These are phyloP conservation scores for Hymenoscyphus salicellus DNA, from an alignment of 2,329 filamentous ascomycete genomes.

Conservation along the genomic window DNA sequence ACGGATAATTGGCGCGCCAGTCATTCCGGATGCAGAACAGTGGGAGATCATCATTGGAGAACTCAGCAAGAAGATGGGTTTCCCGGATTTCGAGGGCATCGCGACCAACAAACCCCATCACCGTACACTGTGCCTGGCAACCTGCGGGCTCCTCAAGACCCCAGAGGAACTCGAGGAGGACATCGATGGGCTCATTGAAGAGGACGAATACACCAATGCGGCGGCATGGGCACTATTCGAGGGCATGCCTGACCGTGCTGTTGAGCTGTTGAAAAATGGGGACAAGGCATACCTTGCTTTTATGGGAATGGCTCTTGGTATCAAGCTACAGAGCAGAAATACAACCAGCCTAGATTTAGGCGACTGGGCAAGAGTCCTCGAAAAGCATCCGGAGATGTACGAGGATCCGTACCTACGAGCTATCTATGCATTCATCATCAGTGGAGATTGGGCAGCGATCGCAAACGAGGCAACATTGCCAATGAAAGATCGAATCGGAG, in stretches of 20 bases:
- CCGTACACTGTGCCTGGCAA: slow-evolving; percentile 69
- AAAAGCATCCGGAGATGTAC: slow-evolving; percentile 43
- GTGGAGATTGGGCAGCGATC: slow-evolving; percentile 71
- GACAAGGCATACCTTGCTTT: slow-evolving; percentile 64
- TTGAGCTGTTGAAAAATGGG: slow-evolving; percentile 66
- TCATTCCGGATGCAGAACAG: slow-evolving; percentile 44
- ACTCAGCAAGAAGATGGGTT: slow-evolving; percentile 60
- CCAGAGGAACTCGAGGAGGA: slow-evolving; percentile 45
- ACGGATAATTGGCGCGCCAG: slow-evolving; percentile 46
- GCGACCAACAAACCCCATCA: slow-evolving; percentile 65
- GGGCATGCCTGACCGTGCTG: slow-evolving; percentile 64
- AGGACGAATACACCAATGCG: slow-evolving; percentile 65
- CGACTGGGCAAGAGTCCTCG: slow-evolving; percentile 32
- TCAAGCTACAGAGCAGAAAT: slow-evolving; percentile 52
- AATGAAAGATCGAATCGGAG: slow-evolving; percentile 69
- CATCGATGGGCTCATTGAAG: slow-evolving; percentile 45
- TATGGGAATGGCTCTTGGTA: slow-evolving; percentile 63
- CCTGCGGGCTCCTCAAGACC: slow-evolving; percentile 69
- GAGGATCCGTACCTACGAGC: slow-evolving; percentile 77
- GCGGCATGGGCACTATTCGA: slow-evolving; percentile 74
- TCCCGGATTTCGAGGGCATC: slow-evolving; percentile 62
- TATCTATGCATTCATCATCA: slow-evolving; percentile 74
- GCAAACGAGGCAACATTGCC: slow-evolving; percentile 71
- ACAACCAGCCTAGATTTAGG: slow-evolving; percentile 33
- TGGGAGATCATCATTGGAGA: slow-evolving; percentile 63